phyloP scores from a whole-genome alignment of 2,329 filamentous ascomycete species.

The Calonectria fujianensis region DNA sequence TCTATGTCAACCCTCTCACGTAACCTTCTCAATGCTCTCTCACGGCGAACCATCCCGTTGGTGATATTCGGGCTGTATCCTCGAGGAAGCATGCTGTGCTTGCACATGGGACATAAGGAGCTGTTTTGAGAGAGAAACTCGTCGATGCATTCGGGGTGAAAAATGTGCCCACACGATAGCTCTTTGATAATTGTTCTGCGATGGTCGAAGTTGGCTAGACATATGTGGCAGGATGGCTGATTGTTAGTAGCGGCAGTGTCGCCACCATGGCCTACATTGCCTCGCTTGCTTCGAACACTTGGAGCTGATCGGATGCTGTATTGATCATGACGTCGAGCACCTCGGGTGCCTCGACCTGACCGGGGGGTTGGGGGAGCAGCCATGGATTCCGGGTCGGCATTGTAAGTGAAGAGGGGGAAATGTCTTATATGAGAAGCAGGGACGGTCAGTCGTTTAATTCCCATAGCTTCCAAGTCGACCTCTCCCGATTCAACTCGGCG shows the following conservation, averaged over 20 bases:
- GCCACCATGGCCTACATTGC: constrained; percentile 58
- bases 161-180: constrained; percentile 93
- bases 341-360: constrained; percentile 57
- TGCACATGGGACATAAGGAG: constrained; percentile 94
- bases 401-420: constrained; percentile 88
- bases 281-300: constrained; percentile 62
- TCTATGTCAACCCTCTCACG: constrained; percentile 71
- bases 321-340: constrained; percentile 56
- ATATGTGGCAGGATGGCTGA: constrained; percentile 93
- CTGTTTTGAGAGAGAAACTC: constrained; percentile 85
- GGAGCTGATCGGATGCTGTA: constrained; percentile 55
- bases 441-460: constrained; percentile 88
- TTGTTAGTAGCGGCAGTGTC: constrained; percentile 73
- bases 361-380: constrained; percentile 61
- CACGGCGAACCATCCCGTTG: constrained; percentile 89
- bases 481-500: constrained; percentile 85
- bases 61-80: constrained; percentile 83
- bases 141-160: constrained; percentile 94
- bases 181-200: constrained; percentile 85
- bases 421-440: constrained; percentile 81
- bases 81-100: constrained; percentile 84
- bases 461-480: constrained; percentile 89
- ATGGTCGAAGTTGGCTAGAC: constrained; percentile 85
- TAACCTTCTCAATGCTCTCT: constrained; percentile 79
- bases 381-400: constrained; percentile 69